Base-by-base conservation (phyloP, 352 stramenopile genomes). In the Halophytophthora batemanensis region DNA sequence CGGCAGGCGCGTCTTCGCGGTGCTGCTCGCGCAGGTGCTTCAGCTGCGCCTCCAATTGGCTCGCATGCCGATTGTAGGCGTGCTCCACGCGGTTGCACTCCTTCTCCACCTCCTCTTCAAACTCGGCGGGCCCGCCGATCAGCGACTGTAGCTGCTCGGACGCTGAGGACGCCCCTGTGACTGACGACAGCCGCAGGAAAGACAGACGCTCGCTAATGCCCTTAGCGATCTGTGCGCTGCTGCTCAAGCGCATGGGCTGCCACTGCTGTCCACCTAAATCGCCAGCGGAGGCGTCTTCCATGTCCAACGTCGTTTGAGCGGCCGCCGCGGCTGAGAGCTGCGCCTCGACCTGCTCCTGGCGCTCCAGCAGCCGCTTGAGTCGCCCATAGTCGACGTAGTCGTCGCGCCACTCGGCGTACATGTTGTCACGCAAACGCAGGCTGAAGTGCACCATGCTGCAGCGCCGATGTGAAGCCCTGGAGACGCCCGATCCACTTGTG, bases 31-130 rank as follows among this genome's bases (percentile, higher is more conserved):
- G 65, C 72, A 98, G 63, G 18, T 93, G 60, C 11, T 87, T 62
- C 11, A 98, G 77, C 53, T 96, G 79, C 45, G 92, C 71, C 6
- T 69, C 64, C 18, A 97, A 64, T 49, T 98, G 82, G 29, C 75
- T 53, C 39, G 86, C 23, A 54, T 98, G 92, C n/a, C 75, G 57
- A 45, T 58, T 45, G 59, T 98, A 98, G 51, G 97, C 97, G 17
- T 70, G 52, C 53, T 98, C 82, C n/a, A 98, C 90, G 50, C 97
- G 98, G 41, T 69, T 63, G 60, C 83, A 90, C 66, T 97, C 82
- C 38, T 67, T 38, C 6, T 82, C 68, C 28, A 98, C 63, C n/a
- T 85, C 57, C 35, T 91, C 74, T 41, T 93, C 86, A 64, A 98
- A 98, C 40, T 73, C 64, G 19, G 68, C 59, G 7, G 59, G 64